Base-by-base conservation (phyloP, 129 eudicot species). In the Cynara cardunculus region DNA sequence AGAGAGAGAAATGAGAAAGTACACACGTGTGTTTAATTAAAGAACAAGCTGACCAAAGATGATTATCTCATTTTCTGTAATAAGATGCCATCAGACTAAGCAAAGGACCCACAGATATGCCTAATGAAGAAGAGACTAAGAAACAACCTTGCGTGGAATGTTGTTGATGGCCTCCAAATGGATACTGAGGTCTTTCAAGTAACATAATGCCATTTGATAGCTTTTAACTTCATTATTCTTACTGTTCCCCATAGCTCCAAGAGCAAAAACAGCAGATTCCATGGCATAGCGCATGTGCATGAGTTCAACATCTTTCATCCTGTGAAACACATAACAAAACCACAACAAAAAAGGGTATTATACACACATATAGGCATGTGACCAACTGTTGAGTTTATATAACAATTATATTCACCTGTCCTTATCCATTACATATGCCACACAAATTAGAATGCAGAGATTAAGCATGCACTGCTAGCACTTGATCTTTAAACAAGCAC, bases 251-350 rank as follows among this genome's bases (percentile, higher is more conserved):
- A 95, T 95, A 31, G 89, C 87, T 82, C 90, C 92, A 70, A 92
- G 83, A 16, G 97, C 94, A 83, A 91, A 87, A 85, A 90, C 89
- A 84, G 93, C 93, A 85, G 89, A 90, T 78, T 92, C 99, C 79
- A 95, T 89, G 83, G 94, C 93, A 83, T 92, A 95, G 14, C 99
- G 96, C 99, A 95, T 95, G 89, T 92, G 99, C 92, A 95, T 88
- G 72, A 92, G 94, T 84, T 92, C 99, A 84, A 92, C 85, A 81
- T 95, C 99, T 88, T 95, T 93, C 92, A 92, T 88, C 87, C 99
- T 95, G 79, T 69, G 39, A 85, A 71, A 82, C 21, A 25, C 74
- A 85, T 68, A 26, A 37, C 53, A 78, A 25, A 78, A 78, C 65
- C 82, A 78, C 56, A 68, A 78, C 65, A 56, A 6, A 1, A 67